Conservation (phyloP, 768 basidiomycete species). For the Tylopilus sp. region DNA sequence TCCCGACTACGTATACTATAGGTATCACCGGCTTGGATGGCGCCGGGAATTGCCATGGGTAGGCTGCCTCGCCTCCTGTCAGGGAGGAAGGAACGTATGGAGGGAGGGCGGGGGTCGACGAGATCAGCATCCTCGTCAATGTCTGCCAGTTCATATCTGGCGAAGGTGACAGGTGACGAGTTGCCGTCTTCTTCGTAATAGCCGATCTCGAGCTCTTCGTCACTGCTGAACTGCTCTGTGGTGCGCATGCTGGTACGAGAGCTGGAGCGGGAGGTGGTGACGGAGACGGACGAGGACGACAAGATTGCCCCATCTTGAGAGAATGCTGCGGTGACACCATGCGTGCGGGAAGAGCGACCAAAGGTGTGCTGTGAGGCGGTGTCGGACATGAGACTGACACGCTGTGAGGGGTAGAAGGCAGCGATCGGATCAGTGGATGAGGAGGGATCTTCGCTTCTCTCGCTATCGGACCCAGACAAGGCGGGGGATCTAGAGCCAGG, state of each 20-base stretch:
- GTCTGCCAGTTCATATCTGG: slow-evolving; percentile 40
- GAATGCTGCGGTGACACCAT: slow-evolving; percentile 18
- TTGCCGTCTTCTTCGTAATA: slow-evolving; percentile 34
- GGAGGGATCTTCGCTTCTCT: slow-evolving; percentile 38
- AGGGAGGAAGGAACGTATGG: slow-evolving; percentile 15
- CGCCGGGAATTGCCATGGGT: slow-evolving; percentile 58
- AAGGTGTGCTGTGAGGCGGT: slow-evolving; percentile 49
- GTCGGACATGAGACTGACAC: slow-evolving; percentile 34
- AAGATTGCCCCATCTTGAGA: slow-evolving; percentile 32
- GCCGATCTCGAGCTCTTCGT: slow-evolving; percentile 45
- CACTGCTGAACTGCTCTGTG: slow-evolving; percentile 42
- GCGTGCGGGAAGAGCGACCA: slow-evolving; percentile 38
- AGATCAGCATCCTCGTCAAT: slow-evolving; percentile 31
- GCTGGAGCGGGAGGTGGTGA: slow-evolving; percentile 36
- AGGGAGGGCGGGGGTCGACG: slow-evolving; percentile 25
- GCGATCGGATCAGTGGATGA: slow-evolving; percentile 30
- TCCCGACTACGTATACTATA: slow-evolving; percentile 46
- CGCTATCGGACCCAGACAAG: slow-evolving; percentile 26
- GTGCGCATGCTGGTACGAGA: slow-evolving; percentile 32
- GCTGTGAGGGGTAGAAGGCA: slow-evolving; percentile 17
- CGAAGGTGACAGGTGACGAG: slow-evolving; percentile 37
- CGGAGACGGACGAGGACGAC: slow-evolving; percentile 42
- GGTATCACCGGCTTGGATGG: slow-evolving; percentile 17
- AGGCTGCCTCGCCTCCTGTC: slow-evolving; percentile 49
- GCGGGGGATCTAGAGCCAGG: slow-evolving; percentile 5